phyloP scores from a whole-genome alignment of 352 stramenopile genomes.

The Thalassiosira sp. region DNA sequence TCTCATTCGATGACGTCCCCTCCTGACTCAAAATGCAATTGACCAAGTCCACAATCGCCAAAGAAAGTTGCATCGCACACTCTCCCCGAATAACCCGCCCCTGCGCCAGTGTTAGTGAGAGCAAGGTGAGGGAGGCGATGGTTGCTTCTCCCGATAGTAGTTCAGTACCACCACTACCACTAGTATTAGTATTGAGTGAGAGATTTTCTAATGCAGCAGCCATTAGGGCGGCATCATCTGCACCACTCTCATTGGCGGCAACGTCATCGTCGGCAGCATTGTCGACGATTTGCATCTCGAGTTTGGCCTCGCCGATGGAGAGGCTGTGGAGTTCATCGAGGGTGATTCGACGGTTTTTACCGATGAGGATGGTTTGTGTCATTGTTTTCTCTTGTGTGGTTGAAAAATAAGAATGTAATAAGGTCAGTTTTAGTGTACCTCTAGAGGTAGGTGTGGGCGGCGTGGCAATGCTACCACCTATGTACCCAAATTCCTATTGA shows the following conservation, averaged over 20 bases:
- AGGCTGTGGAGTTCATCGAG: constrained; percentile 53
- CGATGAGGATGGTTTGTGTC: constrained; percentile 56
- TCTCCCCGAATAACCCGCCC: constrained; percentile 30
- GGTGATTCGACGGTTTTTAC: constrained; percentile 58
- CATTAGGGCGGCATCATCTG: background rate
- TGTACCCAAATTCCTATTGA: too few species aligned
- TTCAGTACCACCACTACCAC: background rate
- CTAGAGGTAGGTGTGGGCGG: too few species aligned
- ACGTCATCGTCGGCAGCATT: background rate
- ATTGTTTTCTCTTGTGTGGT: too few species aligned
- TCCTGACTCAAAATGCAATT: constrained; percentile 17
- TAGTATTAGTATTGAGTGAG: background rate
- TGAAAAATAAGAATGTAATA: too few species aligned
- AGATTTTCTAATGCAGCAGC: constrained; percentile 9
- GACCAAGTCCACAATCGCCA: constrained; percentile 36
- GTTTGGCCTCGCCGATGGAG: constrained; percentile 12
- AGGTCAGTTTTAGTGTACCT: too few species aligned
- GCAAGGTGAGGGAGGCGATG: constrained; percentile 37
- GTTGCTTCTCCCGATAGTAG: constrained; percentile 42
- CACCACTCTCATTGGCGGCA: background rate
- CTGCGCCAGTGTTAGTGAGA: constrained; percentile 46
- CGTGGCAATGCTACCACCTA: too few species aligned
- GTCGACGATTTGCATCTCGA: constrained; percentile 30
- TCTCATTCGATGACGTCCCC: background rate
- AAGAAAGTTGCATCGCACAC: constrained; percentile 11